Evolutionary conservation across 164 flowering plant species (phyloP), one percentile per base, ranked within the genome.

Genomic region (Liriodendron chinense): DNA sequence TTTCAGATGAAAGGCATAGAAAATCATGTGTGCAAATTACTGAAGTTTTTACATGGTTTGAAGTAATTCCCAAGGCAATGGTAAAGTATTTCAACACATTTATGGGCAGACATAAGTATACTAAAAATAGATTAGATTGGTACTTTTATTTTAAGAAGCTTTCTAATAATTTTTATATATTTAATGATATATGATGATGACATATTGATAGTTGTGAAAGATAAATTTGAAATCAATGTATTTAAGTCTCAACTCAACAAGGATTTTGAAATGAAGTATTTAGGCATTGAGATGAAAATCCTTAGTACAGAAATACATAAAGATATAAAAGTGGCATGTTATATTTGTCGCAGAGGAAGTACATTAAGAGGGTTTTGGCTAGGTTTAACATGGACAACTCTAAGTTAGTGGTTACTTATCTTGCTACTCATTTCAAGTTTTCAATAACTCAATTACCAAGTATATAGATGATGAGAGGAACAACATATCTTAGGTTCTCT

Each of bases 181-280:
- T 10, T 49, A 10, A 10, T 10, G 25, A 70, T 47, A 47, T 48
- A 21, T 70, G 21, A 47, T 47, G 56, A 48, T 49, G 72, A 48
- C 21, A 70, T 70, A 59, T 22, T 70, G 12, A 47, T 70, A 23
- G 26, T 3, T 43, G 0, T 43, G 9, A 16, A 70, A 22, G 16
- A 43, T 70, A 1, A 0, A 0, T 70, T 14, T 47, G 21, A 6
- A 47, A 49, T 70, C 18, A 47, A 70, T 14, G 1, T 9, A 14
- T 69, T 69, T 5, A 34, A 49, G 47, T 16, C n/a, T 20, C 57
- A 3, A 21, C 14, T 70, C 23, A 43, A 3, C 5, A 21, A 48
- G 14, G 72, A 70, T 28, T 47, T 70, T 48, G 57, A 47, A 13
- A 47, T 70, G n/a, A n/a, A n/a, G 61, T 53, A 48, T 70, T 47